Base-by-base conservation (phyloP, 2,329 filamentous ascomycete species). In the Aureobasidium lini region DNA sequence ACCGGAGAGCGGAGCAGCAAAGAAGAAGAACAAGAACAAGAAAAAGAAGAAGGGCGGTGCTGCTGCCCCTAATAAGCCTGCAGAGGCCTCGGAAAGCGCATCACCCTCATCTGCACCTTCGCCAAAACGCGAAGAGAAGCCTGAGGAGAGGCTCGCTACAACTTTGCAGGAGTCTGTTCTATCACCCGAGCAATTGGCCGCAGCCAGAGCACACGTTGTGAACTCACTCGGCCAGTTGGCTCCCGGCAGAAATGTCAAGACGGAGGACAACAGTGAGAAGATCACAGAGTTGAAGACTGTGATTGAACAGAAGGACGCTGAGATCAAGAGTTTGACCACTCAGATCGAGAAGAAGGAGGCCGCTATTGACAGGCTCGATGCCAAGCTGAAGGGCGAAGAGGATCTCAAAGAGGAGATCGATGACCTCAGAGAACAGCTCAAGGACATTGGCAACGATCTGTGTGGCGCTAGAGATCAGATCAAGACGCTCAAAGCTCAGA, bases 361-460 rank as follows among this genome's bases (percentile, higher is more conserved):
- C 1, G 84, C 85, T 40, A 91, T 96, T 56, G 84, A 89, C 57
- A 81, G 80, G 13, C 77, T 96, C 5, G 82, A 83, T 29, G 81
- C 83, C 59, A 86, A 87, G 70, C 78, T 89, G 68, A 88, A 86
- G 15, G 89, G 94, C 60, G 82, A 86, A 67, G 89, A 93, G 57
- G 86, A 87, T 18, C 77, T 95, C 44, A 81, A 84, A 29, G 92
- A 96, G 67, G 92, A 97, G 73, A 88, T 96, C 61, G 90, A 95
- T 66, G 85, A 83, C 3, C 76, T 97, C 62, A 84, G 87, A 53
- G 90, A 95, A 59, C 89, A 92, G 64, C 76, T 97, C 7, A 75
- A 93, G 44, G 80, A 84, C 50, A 84, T 95, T 62, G 91, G 91
- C 9, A 84, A 91, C 65, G 89, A 95, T 62, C 87, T 93, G 66